Base-by-base conservation (phyloP, 2,329 filamentous ascomycete genomes). In the Penicillium sp. region DNA sequence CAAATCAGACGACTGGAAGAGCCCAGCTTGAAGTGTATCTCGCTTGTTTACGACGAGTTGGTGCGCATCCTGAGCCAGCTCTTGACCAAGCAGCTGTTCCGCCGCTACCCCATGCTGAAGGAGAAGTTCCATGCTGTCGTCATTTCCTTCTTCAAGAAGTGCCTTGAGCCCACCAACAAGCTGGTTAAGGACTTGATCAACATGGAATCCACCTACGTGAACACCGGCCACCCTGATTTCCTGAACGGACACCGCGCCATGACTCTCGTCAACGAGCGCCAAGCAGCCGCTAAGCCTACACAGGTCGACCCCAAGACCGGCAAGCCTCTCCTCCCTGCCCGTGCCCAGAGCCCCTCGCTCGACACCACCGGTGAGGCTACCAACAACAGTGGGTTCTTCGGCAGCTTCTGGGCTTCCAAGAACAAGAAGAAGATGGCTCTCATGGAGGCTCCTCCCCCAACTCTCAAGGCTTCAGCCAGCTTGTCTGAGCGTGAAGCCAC, bases 361-460 rank as follows among this genome's bases (percentile, higher is more conserved):
- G 86, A 87, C 53, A 73, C 77, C 50, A 79, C 86, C 43, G 77
- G 80, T 19, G 77, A 79, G 36, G 78, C 77, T 29, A 77, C 75
- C 60, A 90, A 90, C 72, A 60, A 63, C n/a, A 81, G 83, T 59
- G 92, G 93, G 38, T 99, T 99, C 84, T 99, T 99, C 69, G 94
- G 94, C 67, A 96, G 91, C 71, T 99, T 99, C 85, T 99, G 97
- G 73, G 91, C 94, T 12, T 93, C 91, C 72, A 99, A 97, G 86
- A 99, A 97, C 81, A 99, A 97, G 87, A 99, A 99, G 88, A 97
- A 97, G 88, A 96, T 96, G 79, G 94, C 94, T n/a, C 93, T 93
- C 48, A 99, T 99, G 94, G 94, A 99, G 75, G 83, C 94, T 15
- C 94, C 94, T 39, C 94, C 94, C 61, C 86, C 94, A 31, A 93